Base-by-base conservation (phyloP, 305 asterid species). In the Fraxinus ornus region DNA sequence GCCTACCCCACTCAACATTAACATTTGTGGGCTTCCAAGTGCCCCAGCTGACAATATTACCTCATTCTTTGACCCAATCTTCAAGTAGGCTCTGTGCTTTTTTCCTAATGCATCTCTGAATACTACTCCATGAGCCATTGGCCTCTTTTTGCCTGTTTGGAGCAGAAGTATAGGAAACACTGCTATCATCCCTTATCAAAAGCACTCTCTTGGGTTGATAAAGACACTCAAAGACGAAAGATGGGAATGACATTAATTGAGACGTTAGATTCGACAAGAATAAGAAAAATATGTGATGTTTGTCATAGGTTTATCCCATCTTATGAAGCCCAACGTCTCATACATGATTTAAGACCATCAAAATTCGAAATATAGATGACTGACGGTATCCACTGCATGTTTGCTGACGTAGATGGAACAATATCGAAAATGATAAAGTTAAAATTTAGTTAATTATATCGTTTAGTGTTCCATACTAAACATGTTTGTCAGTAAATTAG, bases 1-100 rank as follows among this genome's bases (percentile, higher is more conserved):
- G 85, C 99, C 99, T 12, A 95, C 17, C 0, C 99, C 98, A 77
- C 99, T 95, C 41, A 95, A 82, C 96, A 95, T 93, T 66, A 95
- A 57, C 21, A 93, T 66, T 26, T 95, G 99, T 83, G 99, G 99
- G 93, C 99, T 95, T 71, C 99, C 99, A 30, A 95, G 86, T 7
- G 98, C 97, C 57, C 99, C 99, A 2, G 94, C 87, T 37, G 97
- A 89, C 7, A 95, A 30, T 60, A 95, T 92, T 0, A 95, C 75
- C 86, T 95, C 99, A 70, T 90, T 95, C 75, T 85, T 89, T 0
- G 88, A 10, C 52, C 94, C 95, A 13, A 0, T 39, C 3, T 83
- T 90, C 17, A 95, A 81, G 71, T 92, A 92, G 6, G 99, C 99
- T 68, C 39, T 85, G 90, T 94, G 99, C 79, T 70, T 83, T 0